Base-by-base conservation (phyloP, 176 grass and related monocot genomes). In the Oryza nivara region DNA sequence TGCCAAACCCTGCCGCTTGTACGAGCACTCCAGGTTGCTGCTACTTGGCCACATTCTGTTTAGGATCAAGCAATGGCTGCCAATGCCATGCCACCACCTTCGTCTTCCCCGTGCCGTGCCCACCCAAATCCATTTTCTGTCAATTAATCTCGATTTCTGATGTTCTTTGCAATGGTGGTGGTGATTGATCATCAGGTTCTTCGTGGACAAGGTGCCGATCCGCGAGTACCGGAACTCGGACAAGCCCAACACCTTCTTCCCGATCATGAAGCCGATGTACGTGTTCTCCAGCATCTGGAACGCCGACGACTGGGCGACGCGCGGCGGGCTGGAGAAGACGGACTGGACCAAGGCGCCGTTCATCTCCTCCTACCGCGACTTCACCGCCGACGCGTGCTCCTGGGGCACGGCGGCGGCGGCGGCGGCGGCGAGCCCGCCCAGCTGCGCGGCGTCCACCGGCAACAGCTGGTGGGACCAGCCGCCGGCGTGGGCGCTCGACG, bases 251-350 rank as follows among this genome's bases (percentile, higher is more conserved):
- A 84, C 16, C 23, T 99, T 92, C 88, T 99, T 99, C 88, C 96
- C 96, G 3, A 76, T 58, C 11, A 2, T 75, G 65, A 99, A 99
- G 82, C 91, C 96, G 0, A 99, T 99, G 96, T 99, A 99, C 90
- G 80, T 99, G 51, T 92, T 99, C 89, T 99, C 96, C 15, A 99
- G 96, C 89, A 99, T 99, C 87, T 99, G 96, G 96, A 95, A 99
- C 77, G 96, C 93, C 38, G 96, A 99, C 72, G 96, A 99, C 81
- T 99, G 96, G 96, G 93, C 93, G 7, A 99, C 96, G 51, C 85
- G 93, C 35, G 96, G 96, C 1, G 96, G 96, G 0, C 88, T 99
- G 3, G 96, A 99, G 78, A 99, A 94, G 93, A 99, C 96, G 23
- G 86, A 99, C 89, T 99, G 96, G 96, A 73, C 74, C 41, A 88